phyloP scores from a whole-genome alignment of 345 rosid species.

The Pistacia vera region DNA sequence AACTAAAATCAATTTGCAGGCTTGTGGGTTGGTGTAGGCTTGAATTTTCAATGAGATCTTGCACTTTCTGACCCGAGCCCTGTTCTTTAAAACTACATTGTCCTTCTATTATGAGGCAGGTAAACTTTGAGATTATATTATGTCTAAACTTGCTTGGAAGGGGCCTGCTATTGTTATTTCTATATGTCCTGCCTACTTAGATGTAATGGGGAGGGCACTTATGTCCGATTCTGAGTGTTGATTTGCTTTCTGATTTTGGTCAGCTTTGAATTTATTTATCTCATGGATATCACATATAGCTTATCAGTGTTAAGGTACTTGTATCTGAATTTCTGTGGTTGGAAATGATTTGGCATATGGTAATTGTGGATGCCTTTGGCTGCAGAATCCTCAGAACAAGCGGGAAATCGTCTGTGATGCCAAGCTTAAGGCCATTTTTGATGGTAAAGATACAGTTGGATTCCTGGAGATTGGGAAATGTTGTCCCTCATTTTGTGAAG shows the following conservation, averaged over 20 bases:
- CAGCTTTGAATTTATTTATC: neutral
- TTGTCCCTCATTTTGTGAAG: conserved; percentile 69
- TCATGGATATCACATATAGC: neutral
- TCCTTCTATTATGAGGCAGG: neutral
- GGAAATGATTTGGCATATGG: neutral
- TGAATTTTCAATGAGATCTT: neutral
- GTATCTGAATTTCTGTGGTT: neutral
- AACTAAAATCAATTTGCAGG: neutral
- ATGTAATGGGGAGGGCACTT: neutral
- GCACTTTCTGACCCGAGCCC: neutral
- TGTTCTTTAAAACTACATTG: neutral
- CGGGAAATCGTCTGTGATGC: conserved; percentile 76
- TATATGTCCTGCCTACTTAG: neutral
- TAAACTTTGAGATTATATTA: neutral
- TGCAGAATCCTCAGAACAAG: conserved; percentile 74
- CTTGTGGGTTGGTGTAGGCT: neutral
- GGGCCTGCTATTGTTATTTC: neutral
- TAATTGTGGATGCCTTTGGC: conserved; percentile 9
- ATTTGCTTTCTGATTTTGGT: neutral
- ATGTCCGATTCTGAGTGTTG: neutral
- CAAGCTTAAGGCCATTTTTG: conserved; percentile 70
- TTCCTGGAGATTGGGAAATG: conserved; percentile 78
- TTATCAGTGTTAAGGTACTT: neutral
- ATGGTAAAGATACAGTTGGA: conserved; percentile 68
- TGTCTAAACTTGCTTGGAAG: neutral